Conservation (phyloP, 805 yeast species). For the Yamadazyma sp. region DNA sequence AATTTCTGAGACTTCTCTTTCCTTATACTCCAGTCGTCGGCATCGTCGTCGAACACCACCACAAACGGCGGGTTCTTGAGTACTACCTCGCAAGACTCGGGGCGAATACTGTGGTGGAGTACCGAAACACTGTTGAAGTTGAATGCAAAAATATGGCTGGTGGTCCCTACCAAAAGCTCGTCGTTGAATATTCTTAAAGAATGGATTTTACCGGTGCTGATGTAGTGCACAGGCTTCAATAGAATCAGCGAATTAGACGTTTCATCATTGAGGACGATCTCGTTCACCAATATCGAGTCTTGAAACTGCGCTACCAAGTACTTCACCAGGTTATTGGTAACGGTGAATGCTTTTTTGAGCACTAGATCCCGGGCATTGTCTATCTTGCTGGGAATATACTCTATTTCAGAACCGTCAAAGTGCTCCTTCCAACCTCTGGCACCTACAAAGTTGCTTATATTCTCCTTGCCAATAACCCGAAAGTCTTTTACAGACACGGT, state of each 20-base stretch:
- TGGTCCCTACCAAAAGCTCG: constrained; percentile 1
- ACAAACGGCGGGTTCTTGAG: not conserved
- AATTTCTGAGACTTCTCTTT: not conserved
- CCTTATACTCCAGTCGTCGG: constrained; percentile 3
- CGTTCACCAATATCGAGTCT: constrained; percentile 10
- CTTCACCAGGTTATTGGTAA: not conserved
- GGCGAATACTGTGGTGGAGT: not conserved
- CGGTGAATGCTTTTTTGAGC: constrained; percentile 2
- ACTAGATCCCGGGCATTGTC: not conserved
- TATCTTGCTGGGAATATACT: constrained; percentile 5
- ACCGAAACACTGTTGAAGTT: constrained; percentile 5
- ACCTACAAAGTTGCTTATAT: constrained; percentile 3
- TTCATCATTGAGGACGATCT: constrained; percentile 7
- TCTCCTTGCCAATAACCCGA: constrained; percentile 12
- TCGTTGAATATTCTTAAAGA: not conserved
- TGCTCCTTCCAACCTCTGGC: constrained; percentile 14
- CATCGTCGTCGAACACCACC: not conserved
- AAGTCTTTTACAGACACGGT: constrained; percentile 16
- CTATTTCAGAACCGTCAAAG: constrained; percentile 10
- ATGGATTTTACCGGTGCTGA: constrained; percentile 10
- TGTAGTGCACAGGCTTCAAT: constrained; percentile 13
- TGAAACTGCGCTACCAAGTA: constrained; percentile 11
- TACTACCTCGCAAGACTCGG: not conserved
- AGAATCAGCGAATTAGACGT: constrained; percentile 6
- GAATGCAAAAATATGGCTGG: constrained; percentile 5